Conservation (phyloP, 257 asterid genomes). For the Craterostigma plantagineum region DNA sequence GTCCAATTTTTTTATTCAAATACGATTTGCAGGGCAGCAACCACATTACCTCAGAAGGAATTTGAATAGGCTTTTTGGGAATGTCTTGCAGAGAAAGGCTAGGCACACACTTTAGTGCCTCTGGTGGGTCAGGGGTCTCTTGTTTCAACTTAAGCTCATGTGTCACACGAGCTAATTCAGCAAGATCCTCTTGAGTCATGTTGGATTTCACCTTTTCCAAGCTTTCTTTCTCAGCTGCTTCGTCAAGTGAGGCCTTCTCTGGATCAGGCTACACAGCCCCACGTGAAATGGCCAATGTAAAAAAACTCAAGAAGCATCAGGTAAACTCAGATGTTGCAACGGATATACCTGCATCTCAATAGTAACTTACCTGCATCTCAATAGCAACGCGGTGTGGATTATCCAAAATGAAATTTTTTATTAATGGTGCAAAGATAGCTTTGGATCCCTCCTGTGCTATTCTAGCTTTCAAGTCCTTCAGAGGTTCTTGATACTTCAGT, state of each 20-base stretch:
- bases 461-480: conserved; percentile 73
- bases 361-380: conserved; percentile 77
- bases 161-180: conserved; percentile 91
- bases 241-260: conserved; percentile 80
- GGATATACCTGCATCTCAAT: conserved; percentile 5
- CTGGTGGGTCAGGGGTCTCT: conserved; percentile 98
- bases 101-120: conserved; percentile 83
- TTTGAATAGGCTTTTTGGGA: conserved; percentile 57
- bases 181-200: conserved; percentile 94
- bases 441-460: conserved; percentile 84
- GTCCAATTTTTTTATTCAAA: too few relatives aligned
- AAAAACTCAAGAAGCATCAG: conserved; percentile 11
- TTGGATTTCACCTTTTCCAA: conserved; percentile 59
- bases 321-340: conserved; percentile 7
- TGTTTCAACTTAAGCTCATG: conserved; percentile 78
- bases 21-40: neutral
- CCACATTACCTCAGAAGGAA: conserved; percentile 72
- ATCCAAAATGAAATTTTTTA: conserved; percentile 59
- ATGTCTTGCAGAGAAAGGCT: conserved; percentile 78
- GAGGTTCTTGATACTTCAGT: conserved; percentile 72
- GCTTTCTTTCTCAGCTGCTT: conserved; percentile 54
- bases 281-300: conserved; percentile 7
- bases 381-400: conserved; percentile 75
- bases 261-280: conserved; percentile 73
- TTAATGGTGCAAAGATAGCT: conserved; percentile 85